A percentile compares a stretch with the other conserved stretches of the same genome.
Evolutionary conservation across 352 stramenopile species (phyloP).

Genomic region (Aphanomyces cochlioides): DNA sequence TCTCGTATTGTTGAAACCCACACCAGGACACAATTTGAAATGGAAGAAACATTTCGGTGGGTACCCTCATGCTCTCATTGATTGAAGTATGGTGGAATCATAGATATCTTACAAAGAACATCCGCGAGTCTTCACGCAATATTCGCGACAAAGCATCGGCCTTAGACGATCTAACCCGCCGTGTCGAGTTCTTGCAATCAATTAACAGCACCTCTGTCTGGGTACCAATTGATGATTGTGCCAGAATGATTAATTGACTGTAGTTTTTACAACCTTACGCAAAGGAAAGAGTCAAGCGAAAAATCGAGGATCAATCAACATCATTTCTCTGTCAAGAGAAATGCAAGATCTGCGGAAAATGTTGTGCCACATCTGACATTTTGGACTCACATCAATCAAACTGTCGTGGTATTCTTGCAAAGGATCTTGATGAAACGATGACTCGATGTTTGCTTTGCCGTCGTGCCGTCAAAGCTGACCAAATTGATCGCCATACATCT

Average conservation of each 20-base stretch:
- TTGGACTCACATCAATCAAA: background rate
- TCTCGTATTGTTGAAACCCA: conserved; percentile 1
- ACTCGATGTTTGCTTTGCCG: conserved; percentile 7
- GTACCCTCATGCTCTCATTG: background rate
- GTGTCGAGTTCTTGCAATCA: conserved; percentile 6
- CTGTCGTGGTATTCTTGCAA: conserved; percentile 3
- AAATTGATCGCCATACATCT: background rate
- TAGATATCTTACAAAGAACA: background rate
- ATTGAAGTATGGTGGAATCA: background rate
- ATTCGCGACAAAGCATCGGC: background rate
- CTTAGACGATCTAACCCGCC: conserved; percentile 5
- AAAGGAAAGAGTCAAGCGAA: background rate
- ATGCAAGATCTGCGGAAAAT: conserved; percentile 2
- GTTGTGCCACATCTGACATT: background rate
- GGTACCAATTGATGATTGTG: background rate
- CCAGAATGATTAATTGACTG: background rate
- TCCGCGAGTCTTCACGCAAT: conserved; percentile 1
- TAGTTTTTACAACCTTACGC: conserved; percentile 2
- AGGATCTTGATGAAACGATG: background rate
- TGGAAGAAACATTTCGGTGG: conserved; percentile 10
- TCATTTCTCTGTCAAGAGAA: background rate
- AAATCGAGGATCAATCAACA: background rate
- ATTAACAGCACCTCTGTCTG: background rate
- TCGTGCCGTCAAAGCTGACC: background rate
- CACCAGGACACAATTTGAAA: background rate